Evolutionary conservation across 1,284 basidiomycete species (phyloP), one percentile per base, ranked within the genome.

Genomic region (Fomitopsis betulina): DNA sequence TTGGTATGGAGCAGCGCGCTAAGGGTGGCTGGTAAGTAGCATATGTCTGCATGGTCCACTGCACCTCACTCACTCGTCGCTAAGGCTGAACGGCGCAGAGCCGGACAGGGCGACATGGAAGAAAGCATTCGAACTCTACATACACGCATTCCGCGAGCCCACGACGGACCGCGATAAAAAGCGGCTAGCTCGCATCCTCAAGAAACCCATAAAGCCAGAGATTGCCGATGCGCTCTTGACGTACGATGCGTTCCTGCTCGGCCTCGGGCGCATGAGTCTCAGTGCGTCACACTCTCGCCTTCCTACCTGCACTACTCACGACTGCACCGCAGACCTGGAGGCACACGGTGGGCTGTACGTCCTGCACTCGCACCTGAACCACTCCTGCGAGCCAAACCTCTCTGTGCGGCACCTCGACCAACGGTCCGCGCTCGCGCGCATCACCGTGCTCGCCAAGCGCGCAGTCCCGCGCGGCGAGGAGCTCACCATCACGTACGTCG

Each of bases 301-400:
- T 42, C 40, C 54, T 45, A 33, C 27, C 55, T 37, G 27, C 58
- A 9, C 8, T 7, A 54, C 62, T 53, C 65, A 55, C 21, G 30
- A 25, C 23, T 30, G 38, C 33, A 9, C 9, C 19, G 4, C 62
- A 91, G 89, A 95, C 69, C 78, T 93, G 59, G 94, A 96, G 73
- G 84, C 87, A 2, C 91, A 93, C 61, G 94, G 94, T 5, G 94
- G 93, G 1, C 76, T 96, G 10, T 96, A 95, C 72, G 80, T 82
- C 7, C 80, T 96, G 9, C 93, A 96, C 71, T 89, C 91, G 1
- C 92, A 95, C 68, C 71, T 96, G 40, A 96, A 96, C 73, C 94
- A 96, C 70, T 81, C 81, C 15, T 96, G 93, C 72, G 70, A 74
- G 4, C 92, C 94, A 0, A 94, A 93, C 68, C 65, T 90, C 47